phyloP scores from a whole-genome alignment of 192 early-diverging fungal species.

The Rhizoclosmatium globosum region DNA sequence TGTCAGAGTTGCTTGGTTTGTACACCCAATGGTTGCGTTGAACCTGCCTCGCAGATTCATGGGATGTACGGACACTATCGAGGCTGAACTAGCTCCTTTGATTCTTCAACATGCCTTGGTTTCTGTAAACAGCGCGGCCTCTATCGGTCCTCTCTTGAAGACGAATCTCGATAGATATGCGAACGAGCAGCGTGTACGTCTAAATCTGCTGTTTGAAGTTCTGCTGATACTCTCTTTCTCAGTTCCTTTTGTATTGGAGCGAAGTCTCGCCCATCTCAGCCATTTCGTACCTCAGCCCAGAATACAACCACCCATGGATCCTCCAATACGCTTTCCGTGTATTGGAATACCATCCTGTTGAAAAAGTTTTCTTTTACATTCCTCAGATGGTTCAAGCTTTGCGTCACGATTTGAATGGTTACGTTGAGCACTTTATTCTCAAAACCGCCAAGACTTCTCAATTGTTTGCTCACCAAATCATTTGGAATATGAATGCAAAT shows the following conservation, averaged over 20 bases:
- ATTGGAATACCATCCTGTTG: conserved; percentile 89
- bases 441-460: conserved; percentile 93
- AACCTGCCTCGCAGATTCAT: conserved; percentile 80
- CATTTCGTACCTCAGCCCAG: conserved; percentile 67
- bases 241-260: conserved; percentile 85
- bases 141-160: conserved; percentile 76
- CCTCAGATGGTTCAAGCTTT: conserved; percentile 98
- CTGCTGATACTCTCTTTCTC: not conserved
- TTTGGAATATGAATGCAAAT: conserved; percentile 99
- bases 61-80: conserved; percentile 64
- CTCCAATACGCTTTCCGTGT: conserved; percentile 95
- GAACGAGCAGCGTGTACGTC: conserved; percentile 34
- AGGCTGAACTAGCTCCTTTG: conserved; percentile 34
- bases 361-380: conserved; percentile 98
- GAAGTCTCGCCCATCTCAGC: conserved; percentile 92
- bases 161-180: conserved; percentile 43
- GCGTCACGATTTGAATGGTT: conserved; percentile 86
- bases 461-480: conserved; percentile 99
- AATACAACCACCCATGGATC: conserved; percentile 79
- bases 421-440: conserved; percentile 95
- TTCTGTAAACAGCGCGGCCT: conserved; percentile 77
- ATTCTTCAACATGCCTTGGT: conserved; percentile 65
- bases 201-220: not conserved
- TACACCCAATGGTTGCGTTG: conserved; percentile 83
- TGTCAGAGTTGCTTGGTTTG: conserved; percentile 83